Evolutionary conservation across 192 early-diverging fungal genomes (phyloP), one percentile per base, ranked within the genome.

Genomic region (Paraglomus brasilianum): DNA sequence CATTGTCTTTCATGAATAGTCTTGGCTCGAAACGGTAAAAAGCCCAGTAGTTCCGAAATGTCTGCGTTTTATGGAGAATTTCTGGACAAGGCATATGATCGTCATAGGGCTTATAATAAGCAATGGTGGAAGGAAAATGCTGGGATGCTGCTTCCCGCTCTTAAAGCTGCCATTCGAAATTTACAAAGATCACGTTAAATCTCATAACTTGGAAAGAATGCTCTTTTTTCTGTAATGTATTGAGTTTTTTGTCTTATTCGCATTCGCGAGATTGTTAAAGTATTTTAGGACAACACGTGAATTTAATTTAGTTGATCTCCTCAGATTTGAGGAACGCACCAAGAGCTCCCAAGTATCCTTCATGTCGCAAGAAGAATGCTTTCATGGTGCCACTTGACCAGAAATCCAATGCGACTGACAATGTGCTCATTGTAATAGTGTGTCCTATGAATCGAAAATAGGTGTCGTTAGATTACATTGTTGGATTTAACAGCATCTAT

Each of bases 351-450:
- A 99, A 78, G 66, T 95, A 97, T 7, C 97, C 97, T 81, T 99
- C 97, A 76, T 99, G 97, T 47, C 95, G 90, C 51, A 99, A 75
- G 71, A 99, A 99, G 47, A 95, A 76, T 7, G 97, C 95, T 74
- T 92, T 92, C 72, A 95, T 97, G 56, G 89, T 82, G 30, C 95
- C 97, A 70, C 94, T 91, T 40, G 94, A 96, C 97, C 97, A 99
- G 75, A 95, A 99, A 58, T 93, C 85, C 67, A 99, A 95, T 55
- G 95, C 97, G 73, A 95, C 97, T 36, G 92, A 95, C 52, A 99
- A 80, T 36, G 95, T 95, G 75, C 95, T 93, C 97, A 99, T 99
- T 13, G 95, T 97, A 61, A 93, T 87, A 1, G 95, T 92, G 72
- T 99, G 95, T 7, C 95, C 87, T 85, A 70, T 10, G 30, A 56